A percentile compares a stretch with the other conserved stretches of the same genome.
Conservation (phyloP, 1,284 basidiomycete genomes). For the Schizopora paradoxa region DNA sequence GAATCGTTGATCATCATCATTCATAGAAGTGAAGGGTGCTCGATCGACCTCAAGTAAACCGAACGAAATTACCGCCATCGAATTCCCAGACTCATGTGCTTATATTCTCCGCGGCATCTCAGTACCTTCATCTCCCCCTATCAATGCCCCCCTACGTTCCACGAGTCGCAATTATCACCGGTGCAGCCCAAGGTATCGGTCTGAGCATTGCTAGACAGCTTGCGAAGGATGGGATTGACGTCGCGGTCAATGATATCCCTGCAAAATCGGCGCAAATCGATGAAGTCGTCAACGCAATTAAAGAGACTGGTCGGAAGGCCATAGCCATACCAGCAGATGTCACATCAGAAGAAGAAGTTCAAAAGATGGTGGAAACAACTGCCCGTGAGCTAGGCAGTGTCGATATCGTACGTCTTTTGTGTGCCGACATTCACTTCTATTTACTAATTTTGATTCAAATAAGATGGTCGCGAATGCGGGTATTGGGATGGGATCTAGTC, state of each 20-base stretch:
- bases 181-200: constrained; percentile 23
- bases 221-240: constrained; percentile 17
- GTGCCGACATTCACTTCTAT: neutral
- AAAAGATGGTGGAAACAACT: constrained; percentile 8
- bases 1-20: no score
- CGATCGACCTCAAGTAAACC: no score
- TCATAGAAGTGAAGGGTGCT: no score
- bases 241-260: constrained; percentile 18
- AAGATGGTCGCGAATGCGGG: constrained; percentile 19
- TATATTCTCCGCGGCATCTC: no score
- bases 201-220: constrained; percentile 12
- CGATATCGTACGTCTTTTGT: constrained; percentile 14
- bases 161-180: constrained; percentile 9
- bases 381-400: constrained; percentile 10
- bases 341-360: constrained; percentile 8
- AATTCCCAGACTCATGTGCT: no score
- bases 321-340: constrained; percentile 12
- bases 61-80: no score
- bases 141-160: no score
- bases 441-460: neutral
- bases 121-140: no score
- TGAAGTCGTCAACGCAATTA: constrained; percentile 9
- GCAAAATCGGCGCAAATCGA: neutral
- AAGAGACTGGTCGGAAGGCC: constrained; percentile 1
- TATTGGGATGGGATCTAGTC: neutral